Evolutionary conservation across 768 basidiomycete genomes (phyloP).

Genomic region (Scleroderma bovista): DNA sequence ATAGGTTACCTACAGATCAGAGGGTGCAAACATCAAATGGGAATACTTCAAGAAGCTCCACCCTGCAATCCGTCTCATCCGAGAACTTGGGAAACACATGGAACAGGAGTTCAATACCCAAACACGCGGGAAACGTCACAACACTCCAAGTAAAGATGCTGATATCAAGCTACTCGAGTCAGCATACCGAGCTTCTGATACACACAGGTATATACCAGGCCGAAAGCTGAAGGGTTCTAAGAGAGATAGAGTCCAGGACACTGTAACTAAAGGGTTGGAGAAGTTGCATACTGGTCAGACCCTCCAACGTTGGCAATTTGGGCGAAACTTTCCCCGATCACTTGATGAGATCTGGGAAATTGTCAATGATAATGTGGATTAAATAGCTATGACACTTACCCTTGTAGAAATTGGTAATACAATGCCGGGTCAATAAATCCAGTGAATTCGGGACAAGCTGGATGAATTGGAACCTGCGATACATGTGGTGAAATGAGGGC

Average conservation of each 20-base stretch:
- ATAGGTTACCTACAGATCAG: constrained; percentile 26
- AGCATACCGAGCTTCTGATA: neutral
- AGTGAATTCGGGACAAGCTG: no score
- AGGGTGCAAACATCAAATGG: constrained; percentile 29
- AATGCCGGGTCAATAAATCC: no score
- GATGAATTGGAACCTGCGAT: no score
- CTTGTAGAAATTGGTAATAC: no score
- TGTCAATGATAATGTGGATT: neutral
- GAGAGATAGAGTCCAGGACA: neutral
- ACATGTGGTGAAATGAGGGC: no score
- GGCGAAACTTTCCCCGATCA: neutral
- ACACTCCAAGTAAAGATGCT: constrained; percentile 12
- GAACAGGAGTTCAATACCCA: constrained; percentile 26
- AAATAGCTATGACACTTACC: no score
- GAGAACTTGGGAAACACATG: constrained; percentile 17
- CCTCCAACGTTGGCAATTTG: neutral
- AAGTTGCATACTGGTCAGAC: neutral
- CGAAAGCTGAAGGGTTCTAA: neutral
- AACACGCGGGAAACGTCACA: constrained; percentile 23
- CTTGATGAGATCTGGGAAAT: neutral
- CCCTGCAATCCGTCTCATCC: constrained; percentile 27
- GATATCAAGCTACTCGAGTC: constrained; percentile 4
- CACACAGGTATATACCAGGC: neutral
- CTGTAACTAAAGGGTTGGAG: neutral
- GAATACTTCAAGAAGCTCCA: constrained; percentile 29